Conservation (phyloP, 139 green algal genomes). For the Medakamo hakoo region DNA sequence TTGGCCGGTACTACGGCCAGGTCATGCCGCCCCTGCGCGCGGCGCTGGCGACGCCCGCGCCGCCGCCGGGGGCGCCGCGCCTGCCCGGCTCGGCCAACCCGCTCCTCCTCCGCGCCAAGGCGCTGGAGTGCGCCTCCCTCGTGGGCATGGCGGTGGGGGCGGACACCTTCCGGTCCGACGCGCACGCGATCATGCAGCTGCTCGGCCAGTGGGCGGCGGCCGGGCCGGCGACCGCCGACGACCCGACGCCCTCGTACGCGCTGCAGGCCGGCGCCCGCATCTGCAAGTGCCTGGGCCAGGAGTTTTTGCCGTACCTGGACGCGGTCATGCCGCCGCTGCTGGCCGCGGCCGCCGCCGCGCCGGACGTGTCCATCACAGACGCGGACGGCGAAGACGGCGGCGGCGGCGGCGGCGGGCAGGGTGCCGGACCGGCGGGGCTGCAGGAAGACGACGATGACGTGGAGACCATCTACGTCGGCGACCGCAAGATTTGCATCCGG, state of each 20-base stretch:
- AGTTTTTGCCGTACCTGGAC: slow-evolving; percentile 92
- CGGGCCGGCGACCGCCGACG: slow-evolving; percentile 39
- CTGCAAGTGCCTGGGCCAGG: slow-evolving; percentile 88
- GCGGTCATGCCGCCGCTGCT: slow-evolving; percentile 91
- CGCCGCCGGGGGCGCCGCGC: no score
- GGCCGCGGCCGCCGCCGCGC: slow-evolving; percentile 19
- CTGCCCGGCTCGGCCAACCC: slow-evolving; percentile 44
- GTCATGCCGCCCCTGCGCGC: slow-evolving; percentile 72
- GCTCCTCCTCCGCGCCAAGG: slow-evolving; percentile 77
- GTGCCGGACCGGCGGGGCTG: background rate
- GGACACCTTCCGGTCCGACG: slow-evolving; percentile 76
- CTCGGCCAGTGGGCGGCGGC: slow-evolving; percentile 56
- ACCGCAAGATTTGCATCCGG: slow-evolving; percentile 52
- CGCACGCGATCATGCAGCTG: slow-evolving; percentile 70
- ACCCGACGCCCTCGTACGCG: slow-evolving; percentile 46
- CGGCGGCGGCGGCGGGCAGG: slow-evolving; percentile 1
- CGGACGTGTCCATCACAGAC: slow-evolving; percentile 45
- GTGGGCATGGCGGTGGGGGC: slow-evolving; percentile 95
- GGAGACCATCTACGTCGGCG: slow-evolving; percentile 61
- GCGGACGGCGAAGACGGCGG: slow-evolving; percentile 45
- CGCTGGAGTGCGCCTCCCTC: slow-evolving; percentile 90
- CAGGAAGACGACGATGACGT: slow-evolving; percentile 13
- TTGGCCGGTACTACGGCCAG: slow-evolving; percentile 56
- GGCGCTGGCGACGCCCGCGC: slow-evolving; percentile 46
- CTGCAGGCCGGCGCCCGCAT: slow-evolving; percentile 81